Base-by-base conservation (phyloP, 495 filamentous ascomycete species). In the Trichodelitschia bisporula region DNA sequence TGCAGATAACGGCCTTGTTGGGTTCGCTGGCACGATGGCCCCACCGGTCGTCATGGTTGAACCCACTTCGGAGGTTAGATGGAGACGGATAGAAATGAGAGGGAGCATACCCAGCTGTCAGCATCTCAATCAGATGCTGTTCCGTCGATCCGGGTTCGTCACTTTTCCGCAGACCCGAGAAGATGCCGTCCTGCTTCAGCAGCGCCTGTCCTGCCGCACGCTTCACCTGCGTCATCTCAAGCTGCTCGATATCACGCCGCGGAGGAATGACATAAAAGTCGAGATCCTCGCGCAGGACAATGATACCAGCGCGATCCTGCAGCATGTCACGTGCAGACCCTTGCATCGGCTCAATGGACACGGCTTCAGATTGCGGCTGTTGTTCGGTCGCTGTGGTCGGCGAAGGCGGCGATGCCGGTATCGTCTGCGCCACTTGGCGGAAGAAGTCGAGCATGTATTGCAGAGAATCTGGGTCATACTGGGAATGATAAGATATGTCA, bases 371-470 rank as follows among this genome's bases (percentile, higher is more conserved):
- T 31, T 10, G 40, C 41, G 21, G 39, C 19, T 2, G 31, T 23
- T n/a, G 39, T 29, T 15, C 70, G 2, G 62, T 59, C 6, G 61
- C 24, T 64, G 29, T 57, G 23, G 55, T 63, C 5, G 65, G 62
- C 8, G 74, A 72, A 19, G 60, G 59, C 8, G 61, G 55, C 8
- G 83, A 82, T n/a, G 21, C 6, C 21, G 6, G 6, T 31, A 99
- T 93, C 18, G 77, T 84, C 45, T 92, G 79, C 18, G 86, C 84
- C 31, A 99, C 83, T 30, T 68, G 69, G 25, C 86, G 78, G 60
- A 99, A 99, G 56, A 99, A 99, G 39, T 95, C 86, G 29, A 99
- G 66, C 89, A 99, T 99, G 57, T 95, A 99, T 51, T 93, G 79
- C 16, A 99, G 64, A 20, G 82, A 92, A 16, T 70, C 67, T 18